Conservation (phyloP, 139 green algal species). For the Chlorella sp. region DNA sequence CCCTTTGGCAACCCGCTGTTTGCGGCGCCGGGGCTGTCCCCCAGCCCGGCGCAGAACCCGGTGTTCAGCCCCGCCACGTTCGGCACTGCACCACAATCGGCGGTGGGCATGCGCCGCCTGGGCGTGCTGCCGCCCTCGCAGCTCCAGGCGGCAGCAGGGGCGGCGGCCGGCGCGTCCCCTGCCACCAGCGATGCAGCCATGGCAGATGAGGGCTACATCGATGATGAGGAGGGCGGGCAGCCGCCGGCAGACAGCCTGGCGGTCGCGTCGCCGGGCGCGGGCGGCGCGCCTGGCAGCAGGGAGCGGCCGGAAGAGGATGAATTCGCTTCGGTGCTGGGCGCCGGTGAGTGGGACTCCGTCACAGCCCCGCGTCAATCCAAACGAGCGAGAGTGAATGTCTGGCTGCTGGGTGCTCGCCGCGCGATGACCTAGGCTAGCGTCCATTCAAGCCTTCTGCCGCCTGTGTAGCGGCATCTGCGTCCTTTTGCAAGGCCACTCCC, state of each 20-base stretch:
- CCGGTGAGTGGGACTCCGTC: constrained; percentile 6
- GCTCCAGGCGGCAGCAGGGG: background rate
- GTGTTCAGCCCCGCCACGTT: background rate
- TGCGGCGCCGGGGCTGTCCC: background rate
- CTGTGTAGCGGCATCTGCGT: too few relatives aligned
- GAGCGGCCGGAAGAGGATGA: constrained; percentile 39
- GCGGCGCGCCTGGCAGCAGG: background rate
- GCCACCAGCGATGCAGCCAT: background rate
- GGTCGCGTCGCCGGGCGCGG: background rate
- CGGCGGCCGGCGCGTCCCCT: background rate
- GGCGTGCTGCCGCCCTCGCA: constrained; percentile 12
- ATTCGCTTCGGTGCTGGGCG: constrained; percentile 46
- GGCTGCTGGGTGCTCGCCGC: too few relatives aligned
- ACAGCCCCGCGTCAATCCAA: too few relatives aligned
- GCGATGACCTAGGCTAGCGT: too few relatives aligned
- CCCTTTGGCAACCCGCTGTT: constrained; percentile 36
- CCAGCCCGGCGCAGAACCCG: constrained; percentile 7
- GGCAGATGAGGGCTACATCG: background rate
- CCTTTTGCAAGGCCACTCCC: too few relatives aligned
- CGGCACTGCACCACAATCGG: background rate
- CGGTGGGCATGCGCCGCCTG: constrained; percentile 29
- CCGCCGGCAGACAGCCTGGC: constrained; percentile 15
- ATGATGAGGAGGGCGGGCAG: background rate
- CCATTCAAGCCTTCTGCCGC: too few relatives aligned
- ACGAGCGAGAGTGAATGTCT: too few relatives aligned